A percentile compares a stretch with the other conserved stretches of the same genome.
Conservation (phyloP, 2,329 filamentous ascomycete genomes). For the Tothia fuscella region DNA sequence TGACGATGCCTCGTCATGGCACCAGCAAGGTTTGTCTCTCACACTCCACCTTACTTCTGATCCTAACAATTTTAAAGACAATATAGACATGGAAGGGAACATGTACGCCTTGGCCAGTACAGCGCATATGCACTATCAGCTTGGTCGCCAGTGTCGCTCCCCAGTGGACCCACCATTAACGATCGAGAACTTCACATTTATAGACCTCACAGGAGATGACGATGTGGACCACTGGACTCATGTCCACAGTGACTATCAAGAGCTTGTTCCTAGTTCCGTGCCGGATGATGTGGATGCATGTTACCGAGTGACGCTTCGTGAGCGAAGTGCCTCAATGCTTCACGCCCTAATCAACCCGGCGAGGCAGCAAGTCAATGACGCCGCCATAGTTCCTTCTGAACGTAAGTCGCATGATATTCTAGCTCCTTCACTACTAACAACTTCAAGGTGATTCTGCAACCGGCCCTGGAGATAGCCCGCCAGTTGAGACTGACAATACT, state of each 20-base stretch:
- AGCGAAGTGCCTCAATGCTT: constrained; percentile 4
- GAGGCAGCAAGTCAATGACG: constrained; percentile 5
- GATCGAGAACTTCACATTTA: constrained; percentile 6
- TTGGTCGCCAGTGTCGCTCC: constrained; percentile 5
- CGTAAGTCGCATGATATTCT: constrained; percentile 6
- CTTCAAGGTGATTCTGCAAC: constrained; percentile 6
- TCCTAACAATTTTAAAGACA: constrained; percentile 6
- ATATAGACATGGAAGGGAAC: constrained; percentile 3
- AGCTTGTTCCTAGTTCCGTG: constrained; percentile 6
- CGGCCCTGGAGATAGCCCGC: constrained; percentile 4
- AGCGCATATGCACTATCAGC: constrained; percentile 6
- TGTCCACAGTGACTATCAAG: constrained; percentile 6
- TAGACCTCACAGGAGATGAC: constrained; percentile 6
- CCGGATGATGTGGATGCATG: constrained; percentile 5
- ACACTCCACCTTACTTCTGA: constrained; percentile 5
- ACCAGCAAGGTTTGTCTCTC: constrained; percentile 5
- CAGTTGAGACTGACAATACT: constrained; percentile 5
- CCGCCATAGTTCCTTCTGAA: constrained; percentile 6
- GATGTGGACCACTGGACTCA: constrained; percentile 5
- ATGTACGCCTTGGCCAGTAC: constrained; percentile 5
- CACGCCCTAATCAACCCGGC: constrained; percentile 2
- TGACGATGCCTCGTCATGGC: constrained; percentile 5
- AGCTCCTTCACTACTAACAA: constrained; percentile 6
- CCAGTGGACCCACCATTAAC: constrained; percentile 4
- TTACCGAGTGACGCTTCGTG: constrained; percentile 5